These are phyloP conservation scores for Citrus unshiu DNA, from an alignment of 345 rosid genomes.

Conservation along the genomic window DNA sequence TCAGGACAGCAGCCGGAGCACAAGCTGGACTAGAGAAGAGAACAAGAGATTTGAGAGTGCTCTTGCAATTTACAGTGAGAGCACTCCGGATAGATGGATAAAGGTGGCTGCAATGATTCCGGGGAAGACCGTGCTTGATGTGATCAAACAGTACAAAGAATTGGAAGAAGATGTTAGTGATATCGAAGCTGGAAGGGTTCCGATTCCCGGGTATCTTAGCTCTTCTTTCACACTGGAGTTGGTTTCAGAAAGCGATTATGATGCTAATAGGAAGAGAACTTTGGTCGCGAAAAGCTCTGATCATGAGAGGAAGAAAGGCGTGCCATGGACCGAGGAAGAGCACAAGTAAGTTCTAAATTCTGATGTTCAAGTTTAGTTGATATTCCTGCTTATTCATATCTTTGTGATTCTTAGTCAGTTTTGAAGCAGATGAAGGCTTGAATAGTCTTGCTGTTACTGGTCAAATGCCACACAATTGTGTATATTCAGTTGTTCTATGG, in stretches of 20 bases:
- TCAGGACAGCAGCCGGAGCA: constrained; percentile 22
- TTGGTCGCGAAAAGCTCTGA: constrained; percentile 40
- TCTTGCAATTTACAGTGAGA: constrained; percentile 58
- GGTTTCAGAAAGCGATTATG: constrained; percentile 28
- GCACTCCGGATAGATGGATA: constrained; percentile 68
- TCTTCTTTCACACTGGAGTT: constrained; percentile 43
- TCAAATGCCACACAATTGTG: background rate
- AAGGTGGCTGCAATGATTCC: constrained; percentile 71
- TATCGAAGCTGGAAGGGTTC: constrained; percentile 74
- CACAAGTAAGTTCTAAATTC: constrained; percentile 55
- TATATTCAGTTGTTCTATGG: background rate
- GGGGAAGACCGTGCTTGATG: constrained; percentile 69
- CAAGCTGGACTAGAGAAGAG: constrained; percentile 69
- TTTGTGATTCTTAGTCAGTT: no score
- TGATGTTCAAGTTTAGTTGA: background rate
- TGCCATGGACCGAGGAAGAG: constrained; percentile 98
- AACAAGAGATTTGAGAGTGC: constrained; percentile 81
- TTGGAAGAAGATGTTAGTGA: constrained; percentile 64
- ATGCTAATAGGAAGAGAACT: constrained; percentile 50
- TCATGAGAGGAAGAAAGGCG: constrained; percentile 87
- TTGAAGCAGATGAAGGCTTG: no score
- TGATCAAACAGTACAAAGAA: constrained; percentile 60
- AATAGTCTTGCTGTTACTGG: no score
- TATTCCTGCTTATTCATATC: no score
- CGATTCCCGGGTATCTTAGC: constrained; percentile 60